These are phyloP conservation scores for Thermothelomyces thermophilus DNA, from an alignment of 2,329 filamentous ascomycete genomes.

Conservation along the genomic window DNA sequence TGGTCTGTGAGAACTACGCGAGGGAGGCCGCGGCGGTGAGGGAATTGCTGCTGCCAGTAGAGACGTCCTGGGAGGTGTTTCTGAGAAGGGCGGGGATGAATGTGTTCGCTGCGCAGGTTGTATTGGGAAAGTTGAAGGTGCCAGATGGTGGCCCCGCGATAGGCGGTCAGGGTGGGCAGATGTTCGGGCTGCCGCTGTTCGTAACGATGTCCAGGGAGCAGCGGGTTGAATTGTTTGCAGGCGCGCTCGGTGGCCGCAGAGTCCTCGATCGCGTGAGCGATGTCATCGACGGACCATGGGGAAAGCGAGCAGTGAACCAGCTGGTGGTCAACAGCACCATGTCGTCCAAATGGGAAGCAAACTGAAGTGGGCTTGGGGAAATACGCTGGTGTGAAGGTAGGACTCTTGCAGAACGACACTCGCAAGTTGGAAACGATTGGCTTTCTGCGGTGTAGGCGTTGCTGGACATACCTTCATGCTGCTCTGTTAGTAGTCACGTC, in stretches of 20 bases:
- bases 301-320: conserved; percentile 21
- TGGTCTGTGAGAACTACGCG: conserved; percentile 42
- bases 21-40: conserved; percentile 15
- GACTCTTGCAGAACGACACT: background rate
- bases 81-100: conserved; percentile 62
- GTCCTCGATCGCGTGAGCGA: conserved; percentile 47
- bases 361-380: background rate
- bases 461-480: background rate
- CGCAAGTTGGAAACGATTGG: conserved; percentile 7
- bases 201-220: conserved; percentile 48
- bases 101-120: conserved; percentile 61
- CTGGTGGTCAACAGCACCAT: conserved; percentile 10
- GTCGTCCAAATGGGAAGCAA: conserved; percentile 1
- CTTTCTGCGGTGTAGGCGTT: conserved; percentile 2
- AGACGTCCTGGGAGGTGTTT: conserved; percentile 63
- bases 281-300: conserved; percentile 46
- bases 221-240: conserved; percentile 44
- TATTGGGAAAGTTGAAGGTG: conserved; percentile 45
- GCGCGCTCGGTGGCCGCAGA: conserved; percentile 46
- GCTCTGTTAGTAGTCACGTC: background rate
- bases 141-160: conserved; percentile 23
- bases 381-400: background rate
- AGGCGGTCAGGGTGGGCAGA: background rate
- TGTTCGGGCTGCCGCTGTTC: conserved; percentile 47
- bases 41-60: conserved; percentile 42